phyloP scores from a whole-genome alignment of 495 filamentous ascomycete genomes.

The Trichoderma parareesei region DNA sequence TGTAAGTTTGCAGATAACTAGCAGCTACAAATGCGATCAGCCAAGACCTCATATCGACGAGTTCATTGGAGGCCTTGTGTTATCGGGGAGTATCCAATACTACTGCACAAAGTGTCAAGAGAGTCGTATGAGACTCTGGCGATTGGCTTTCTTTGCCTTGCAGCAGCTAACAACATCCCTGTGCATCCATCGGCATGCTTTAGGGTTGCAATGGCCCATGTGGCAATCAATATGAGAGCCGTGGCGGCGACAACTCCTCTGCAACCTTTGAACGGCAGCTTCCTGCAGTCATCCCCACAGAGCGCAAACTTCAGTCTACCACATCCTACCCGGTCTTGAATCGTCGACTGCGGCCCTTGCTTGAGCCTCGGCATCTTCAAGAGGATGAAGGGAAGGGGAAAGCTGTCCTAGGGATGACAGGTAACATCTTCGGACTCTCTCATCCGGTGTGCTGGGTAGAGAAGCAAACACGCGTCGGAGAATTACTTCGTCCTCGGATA shows the following conservation, averaged over 20 bases:
- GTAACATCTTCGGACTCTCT: not conserved
- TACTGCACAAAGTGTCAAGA: too few species aligned
- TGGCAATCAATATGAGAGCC: not conserved
- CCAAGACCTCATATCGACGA: not conserved
- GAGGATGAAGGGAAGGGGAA: not conserved
- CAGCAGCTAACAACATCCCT: too few species aligned
- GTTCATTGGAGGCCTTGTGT: too few species aligned
- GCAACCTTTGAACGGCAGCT: not conserved
- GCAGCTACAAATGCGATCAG: not conserved
- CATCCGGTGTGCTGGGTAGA: not conserved
- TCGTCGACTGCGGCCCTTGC: not conserved
- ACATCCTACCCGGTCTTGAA: not conserved
- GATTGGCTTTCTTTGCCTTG: too few species aligned
- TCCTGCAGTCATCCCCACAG: not conserved
- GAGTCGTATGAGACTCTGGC: too few species aligned
- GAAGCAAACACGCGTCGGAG: constrained; percentile 6
- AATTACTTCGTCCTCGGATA: not conserved
- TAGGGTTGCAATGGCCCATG: not conserved
- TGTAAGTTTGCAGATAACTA: too few species aligned
- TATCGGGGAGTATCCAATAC: too few species aligned
- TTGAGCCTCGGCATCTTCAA: not conserved
- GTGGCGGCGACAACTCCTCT: not conserved
- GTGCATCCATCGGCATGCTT: too few species aligned
- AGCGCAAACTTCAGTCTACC: constrained; percentile 8
- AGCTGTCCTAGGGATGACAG: not conserved